Evolutionary conservation across 2,329 filamentous ascomycete genomes (phyloP).

Genomic region (Madurella fahalii): DNA sequence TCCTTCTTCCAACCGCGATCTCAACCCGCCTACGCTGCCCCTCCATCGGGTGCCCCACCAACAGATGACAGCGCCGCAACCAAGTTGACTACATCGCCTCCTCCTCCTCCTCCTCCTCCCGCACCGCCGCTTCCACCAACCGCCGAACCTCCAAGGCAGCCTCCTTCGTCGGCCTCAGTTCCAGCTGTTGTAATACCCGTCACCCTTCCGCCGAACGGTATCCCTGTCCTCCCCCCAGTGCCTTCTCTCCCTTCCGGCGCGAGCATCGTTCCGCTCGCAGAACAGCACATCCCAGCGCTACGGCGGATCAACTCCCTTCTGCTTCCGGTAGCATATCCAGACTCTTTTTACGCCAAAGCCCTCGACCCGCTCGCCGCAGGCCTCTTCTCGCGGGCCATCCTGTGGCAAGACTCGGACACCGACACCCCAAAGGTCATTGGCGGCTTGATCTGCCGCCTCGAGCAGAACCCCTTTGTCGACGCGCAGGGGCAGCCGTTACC

Average conservation of each 20-base stretch:
- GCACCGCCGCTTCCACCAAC: conserved; percentile 18
- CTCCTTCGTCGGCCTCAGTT: not conserved
- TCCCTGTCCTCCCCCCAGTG: conserved; percentile 32
- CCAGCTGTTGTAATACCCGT: conserved; percentile 13
- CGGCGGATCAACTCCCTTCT: conserved; percentile 63
- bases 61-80: conserved; percentile 23
- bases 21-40: conserved; percentile 42
- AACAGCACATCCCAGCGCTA: conserved; percentile 52
- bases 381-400: conserved; percentile 57
- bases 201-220: conserved; percentile 19
- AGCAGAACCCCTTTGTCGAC: conserved; percentile 41
- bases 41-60: conserved; percentile 34
- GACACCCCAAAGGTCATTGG: conserved; percentile 52
- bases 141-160: conserved; percentile 16
- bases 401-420: conserved; percentile 45
- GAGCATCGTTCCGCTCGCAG: conserved; percentile 47
- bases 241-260: conserved; percentile 45
- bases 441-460: conserved; percentile 59
- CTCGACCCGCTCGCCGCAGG: conserved; percentile 46
- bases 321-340: conserved; percentile 60
- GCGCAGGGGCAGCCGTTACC: conserved; percentile 16
- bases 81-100: conserved; percentile 21
- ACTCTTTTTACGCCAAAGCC: conserved; percentile 58
- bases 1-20: conserved; percentile 56
- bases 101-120: conserved; percentile 19